phyloP scores from a whole-genome alignment of 2,329 filamentous ascomycete genomes.

The Fusarium kyushuense region DNA sequence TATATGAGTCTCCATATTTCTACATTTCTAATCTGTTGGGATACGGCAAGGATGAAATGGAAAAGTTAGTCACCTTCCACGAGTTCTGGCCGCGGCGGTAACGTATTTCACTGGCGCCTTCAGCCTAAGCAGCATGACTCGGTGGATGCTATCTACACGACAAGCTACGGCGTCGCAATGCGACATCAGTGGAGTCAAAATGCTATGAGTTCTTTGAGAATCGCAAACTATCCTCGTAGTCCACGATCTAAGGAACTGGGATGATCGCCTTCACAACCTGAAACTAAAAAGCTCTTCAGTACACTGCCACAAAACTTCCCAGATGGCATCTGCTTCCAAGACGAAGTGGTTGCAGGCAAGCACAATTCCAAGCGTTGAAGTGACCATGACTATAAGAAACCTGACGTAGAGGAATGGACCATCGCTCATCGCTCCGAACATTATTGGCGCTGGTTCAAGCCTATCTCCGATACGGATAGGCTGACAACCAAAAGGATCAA shows the following conservation, averaged over 20 bases:
- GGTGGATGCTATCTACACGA: conserved; percentile 21
- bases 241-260: background rate
- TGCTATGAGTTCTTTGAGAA: background rate
- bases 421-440: background rate
- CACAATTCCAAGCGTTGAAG: conserved; percentile 10
- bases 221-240: background rate
- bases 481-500: background rate
- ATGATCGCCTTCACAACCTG: background rate
- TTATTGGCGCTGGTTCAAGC: background rate
- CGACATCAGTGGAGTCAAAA: background rate
- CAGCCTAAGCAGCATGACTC: conserved; percentile 32
- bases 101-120: conserved; percentile 15
- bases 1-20: background rate
- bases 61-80: conserved; percentile 12
- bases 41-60: background rate
- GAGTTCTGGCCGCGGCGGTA: background rate
- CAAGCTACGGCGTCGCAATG: conserved; percentile 29
- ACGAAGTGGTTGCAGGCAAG: background rate
- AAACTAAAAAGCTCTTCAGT: background rate
- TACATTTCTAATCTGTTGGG: background rate
- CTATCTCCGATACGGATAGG: background rate
- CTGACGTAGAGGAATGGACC: background rate
- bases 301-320: conserved; percentile 1
- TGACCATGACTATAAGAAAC: background rate
- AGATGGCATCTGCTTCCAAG: background rate